Evolutionary conservation across 129 eudicot species (phyloP), one percentile per base, ranked within the genome.

Genomic region (Pseudognaphalium luteoalbum): DNA sequence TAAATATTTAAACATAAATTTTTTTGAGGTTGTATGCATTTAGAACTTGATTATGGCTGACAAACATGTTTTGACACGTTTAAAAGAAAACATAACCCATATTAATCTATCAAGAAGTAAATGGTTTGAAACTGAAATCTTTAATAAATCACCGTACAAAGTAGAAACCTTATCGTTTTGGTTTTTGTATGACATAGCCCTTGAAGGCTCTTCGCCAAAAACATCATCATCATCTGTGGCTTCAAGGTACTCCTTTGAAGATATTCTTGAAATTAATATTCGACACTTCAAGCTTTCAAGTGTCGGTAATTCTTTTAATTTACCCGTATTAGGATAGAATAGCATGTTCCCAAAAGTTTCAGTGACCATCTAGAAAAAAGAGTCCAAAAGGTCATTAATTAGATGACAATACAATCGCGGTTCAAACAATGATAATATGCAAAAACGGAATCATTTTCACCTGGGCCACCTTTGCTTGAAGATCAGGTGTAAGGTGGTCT

Each of bases 381-480:
- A 35, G 25, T 7, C 11, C 9, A 44, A 68, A 17, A 80, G 63
- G 62, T 3, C 2, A 20, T 71, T 12, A 75, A 57, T 7, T 7
- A 61, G 8, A 64, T 39, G 71, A 15, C 21, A 34, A 47, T 25
- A 19, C 10, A 17, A 37, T 47, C 5, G 4, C 4, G 35, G 35
- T 5, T 33, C 35, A 33, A 33, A 25, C 68, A 73, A 41, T 20
- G 9, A 59, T 60, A 6, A 60, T 52, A 34, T 50, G 67, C 7
- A 34, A 4, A 20, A 9, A 52, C 30, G 63, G 35, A 11, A 21
- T 56, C 32, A 28, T 44, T 69, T 76, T 79, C 58, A 89, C 96
- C 96, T 88, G 83, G 75, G 98, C 98, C 71, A 87, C 98, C 82
- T 82, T 93, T 37, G 81, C 98, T 81, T 93, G 98, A 80, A 93